Conservation (phyloP, 768 basidiomycete genomes). For the Mycena rosella region DNA sequence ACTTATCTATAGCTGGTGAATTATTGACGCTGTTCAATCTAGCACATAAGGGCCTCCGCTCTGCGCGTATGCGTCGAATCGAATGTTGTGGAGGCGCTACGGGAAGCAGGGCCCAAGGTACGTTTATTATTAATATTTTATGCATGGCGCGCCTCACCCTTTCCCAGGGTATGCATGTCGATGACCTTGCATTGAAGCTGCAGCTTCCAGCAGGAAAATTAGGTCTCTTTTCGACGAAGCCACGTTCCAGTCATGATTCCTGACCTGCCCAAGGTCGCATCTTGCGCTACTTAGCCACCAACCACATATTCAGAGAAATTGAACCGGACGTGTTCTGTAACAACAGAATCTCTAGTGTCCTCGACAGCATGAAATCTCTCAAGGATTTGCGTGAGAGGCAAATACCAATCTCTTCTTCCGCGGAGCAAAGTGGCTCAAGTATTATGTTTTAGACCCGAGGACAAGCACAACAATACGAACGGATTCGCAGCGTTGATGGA, state of each 20-base stretch:
- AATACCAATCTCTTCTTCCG: too few species aligned
- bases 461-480: conserved; percentile 44
- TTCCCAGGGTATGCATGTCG: neutral
- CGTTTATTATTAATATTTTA: neutral
- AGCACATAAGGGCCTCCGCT: conserved; percentile 8
- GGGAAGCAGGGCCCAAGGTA: conserved; percentile 41
- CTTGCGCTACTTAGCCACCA: conserved; percentile 44
- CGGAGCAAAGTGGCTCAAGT: neutral
- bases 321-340: conserved; percentile 42
- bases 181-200: neutral
- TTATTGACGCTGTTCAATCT: neutral
- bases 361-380: neutral
- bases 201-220: neutral
- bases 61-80: conserved; percentile 35
- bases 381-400: neutral
- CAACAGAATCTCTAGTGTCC: conserved; percentile 41
- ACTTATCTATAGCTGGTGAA: neutral
- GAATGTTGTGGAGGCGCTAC: conserved; percentile 44
- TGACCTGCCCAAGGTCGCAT: conserved; percentile 36
- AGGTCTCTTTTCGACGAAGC: neutral
- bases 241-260: neutral
- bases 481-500: conserved; percentile 45
- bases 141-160: neutral
- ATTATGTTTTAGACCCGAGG: conserved; percentile 36
- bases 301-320: conserved; percentile 46